Evolutionary conservation across 2,329 filamentous ascomycete species (phyloP).

Genomic region (Zymoseptoria ardabiliae): DNA sequence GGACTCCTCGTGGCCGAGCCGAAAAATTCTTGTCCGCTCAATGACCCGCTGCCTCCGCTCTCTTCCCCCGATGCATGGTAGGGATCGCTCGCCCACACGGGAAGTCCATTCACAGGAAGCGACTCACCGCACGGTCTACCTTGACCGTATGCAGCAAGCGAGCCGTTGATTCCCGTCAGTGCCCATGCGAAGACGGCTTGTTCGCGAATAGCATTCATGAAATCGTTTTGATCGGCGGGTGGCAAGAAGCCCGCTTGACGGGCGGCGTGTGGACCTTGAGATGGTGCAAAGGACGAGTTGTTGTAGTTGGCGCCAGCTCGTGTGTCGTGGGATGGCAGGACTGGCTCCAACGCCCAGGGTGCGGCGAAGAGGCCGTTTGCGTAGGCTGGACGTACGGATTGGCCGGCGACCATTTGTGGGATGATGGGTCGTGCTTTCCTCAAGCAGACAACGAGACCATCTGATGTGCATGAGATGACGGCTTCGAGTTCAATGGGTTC

Average conservation of each 20-base stretch:
- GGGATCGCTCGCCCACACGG: constrained; percentile 48
- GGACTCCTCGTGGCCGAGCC: background rate
- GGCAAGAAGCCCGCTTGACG: constrained; percentile 29
- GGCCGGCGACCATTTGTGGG: constrained; percentile 46
- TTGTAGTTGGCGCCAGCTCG: constrained; percentile 23
- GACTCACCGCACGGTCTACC: constrained; percentile 59
- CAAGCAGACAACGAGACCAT: constrained; percentile 75
- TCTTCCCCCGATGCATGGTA: background rate
- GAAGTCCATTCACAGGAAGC: constrained; percentile 53
- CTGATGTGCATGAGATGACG: constrained; percentile 85
- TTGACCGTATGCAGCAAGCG: constrained; percentile 55
- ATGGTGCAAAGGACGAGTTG: constrained; percentile 30
- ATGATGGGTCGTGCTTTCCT: constrained; percentile 66
- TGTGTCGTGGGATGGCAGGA: constrained; percentile 39
- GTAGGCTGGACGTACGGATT: constrained; percentile 38
- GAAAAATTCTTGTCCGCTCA: constrained; percentile 5
- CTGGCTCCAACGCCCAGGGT: constrained; percentile 66
- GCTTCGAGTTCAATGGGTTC: constrained; percentile 68
- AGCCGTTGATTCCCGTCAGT: constrained; percentile 71
- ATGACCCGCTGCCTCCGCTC: constrained; percentile 1
- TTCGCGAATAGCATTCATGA: constrained; percentile 76
- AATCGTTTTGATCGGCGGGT: constrained; percentile 49
- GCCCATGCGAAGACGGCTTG: constrained; percentile 86
- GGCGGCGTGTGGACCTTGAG: constrained; percentile 29
- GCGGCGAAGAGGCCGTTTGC: constrained; percentile 67